Evolutionary conservation across 2,329 filamentous ascomycete genomes (phyloP).

Genomic region (Orbilia javanica): DNA sequence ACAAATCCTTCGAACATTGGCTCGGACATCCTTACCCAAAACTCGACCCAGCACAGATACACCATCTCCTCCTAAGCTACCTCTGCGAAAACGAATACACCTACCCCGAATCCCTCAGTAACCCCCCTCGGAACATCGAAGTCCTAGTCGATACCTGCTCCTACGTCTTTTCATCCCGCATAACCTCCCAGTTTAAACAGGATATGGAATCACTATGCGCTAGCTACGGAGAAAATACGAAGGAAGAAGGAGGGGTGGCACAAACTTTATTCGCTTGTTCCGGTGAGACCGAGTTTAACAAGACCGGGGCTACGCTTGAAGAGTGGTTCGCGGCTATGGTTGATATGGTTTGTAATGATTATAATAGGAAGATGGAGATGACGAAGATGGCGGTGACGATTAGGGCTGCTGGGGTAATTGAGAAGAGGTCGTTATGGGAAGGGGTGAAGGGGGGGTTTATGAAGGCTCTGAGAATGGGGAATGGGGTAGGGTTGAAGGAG

Average conservation of each 20-base stretch:
- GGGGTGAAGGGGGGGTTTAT: background rate
- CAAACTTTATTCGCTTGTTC: background rate
- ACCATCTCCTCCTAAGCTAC: background rate
- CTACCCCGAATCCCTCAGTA: background rate
- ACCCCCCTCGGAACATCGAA: slow-evolving; percentile 30
- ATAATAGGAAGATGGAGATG: slow-evolving; percentile 14
- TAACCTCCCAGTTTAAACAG: background rate
- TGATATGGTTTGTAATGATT: slow-evolving; percentile 5
- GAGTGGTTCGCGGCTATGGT: slow-evolving; percentile 28
- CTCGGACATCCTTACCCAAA: background rate
- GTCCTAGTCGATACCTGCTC: slow-evolving; percentile 14
- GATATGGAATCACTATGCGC: slow-evolving; percentile 1
- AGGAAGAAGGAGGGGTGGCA: slow-evolving; percentile 18
- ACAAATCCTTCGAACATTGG: background rate
- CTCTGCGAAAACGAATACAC: slow-evolving; percentile 20
- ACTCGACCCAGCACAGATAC: background rate
- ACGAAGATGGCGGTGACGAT: background rate
- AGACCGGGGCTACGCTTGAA: slow-evolving; percentile 1
- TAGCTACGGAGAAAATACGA: slow-evolving; percentile 1
- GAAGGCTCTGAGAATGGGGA: background rate
- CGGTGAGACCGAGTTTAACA: background rate
- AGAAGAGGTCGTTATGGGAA: background rate
- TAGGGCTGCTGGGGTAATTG: background rate
- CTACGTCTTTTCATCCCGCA: slow-evolving; percentile 7
- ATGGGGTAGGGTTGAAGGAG: background rate